Evolutionary conservation across 2,329 filamentous ascomycete species (phyloP), one percentile per base, ranked within the genome.

Genomic region (Trichoderma gracile): DNA sequence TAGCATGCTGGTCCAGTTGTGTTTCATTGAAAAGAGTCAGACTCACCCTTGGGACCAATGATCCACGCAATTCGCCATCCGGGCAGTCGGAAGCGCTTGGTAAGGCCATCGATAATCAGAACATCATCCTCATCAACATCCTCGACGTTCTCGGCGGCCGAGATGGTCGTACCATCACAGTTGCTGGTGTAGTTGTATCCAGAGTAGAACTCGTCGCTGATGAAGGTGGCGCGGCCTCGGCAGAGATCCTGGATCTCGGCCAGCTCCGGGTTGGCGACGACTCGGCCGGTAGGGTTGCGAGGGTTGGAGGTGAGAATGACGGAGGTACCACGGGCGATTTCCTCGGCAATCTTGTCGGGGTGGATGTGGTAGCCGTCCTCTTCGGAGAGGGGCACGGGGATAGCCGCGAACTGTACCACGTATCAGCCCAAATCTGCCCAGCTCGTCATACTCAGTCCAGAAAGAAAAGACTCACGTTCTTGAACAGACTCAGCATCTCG

Each of bases 11-110:
- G 25, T 19, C 21, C 23, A 12, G 10, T 30, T 43, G 9, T 14
- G 12, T 43, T 14, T 45, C 14, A 17, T 33, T 33, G 1, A 42
- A 3, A 15, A 17, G 21, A 15, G 7, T 9, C 19, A 23, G 46
- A 64, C 77, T 71, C 71, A 79, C 78, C 78, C 82, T 97, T 97
- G 69, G 94, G 94, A 1, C 94, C 94, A 63, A 98, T 77, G 70
- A 98, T 93, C 94, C 94, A 98, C 7, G 94, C 93, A 49, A 98
- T 93, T 75, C 94, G 90, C 93, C 94, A 98, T 67, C 94, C 94
- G 1, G 94, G 94, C 38, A 98, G 87, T 70, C 94, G 89, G 85
- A 98, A 98, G 67, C 94, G 90, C 85, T 98, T 98, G 71, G 94
- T 98, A 27, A 98, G 84, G 56, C 94, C 94, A 74, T 98, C 94